Evolutionary conservation across 306 rosid species (phyloP).

Genomic region (Ziziphus jujuba): DNA sequence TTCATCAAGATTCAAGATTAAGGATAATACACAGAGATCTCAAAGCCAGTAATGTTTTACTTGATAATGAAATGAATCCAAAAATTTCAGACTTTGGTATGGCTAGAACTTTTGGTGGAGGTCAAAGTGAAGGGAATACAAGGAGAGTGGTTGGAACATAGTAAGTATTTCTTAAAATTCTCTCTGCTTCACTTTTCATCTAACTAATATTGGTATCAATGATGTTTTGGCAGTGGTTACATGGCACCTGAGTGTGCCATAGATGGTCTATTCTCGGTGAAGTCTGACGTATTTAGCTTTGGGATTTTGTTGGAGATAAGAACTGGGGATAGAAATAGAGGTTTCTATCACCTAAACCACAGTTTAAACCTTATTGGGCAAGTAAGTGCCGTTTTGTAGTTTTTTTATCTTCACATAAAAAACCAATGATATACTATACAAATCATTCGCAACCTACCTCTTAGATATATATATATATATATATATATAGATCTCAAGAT

Average conservation of each 20-base stretch:
- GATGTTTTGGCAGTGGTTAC: constrained; percentile 37
- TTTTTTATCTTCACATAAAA: no score
- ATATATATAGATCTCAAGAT: no score
- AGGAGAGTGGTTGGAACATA: constrained; percentile 47
- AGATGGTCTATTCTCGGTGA: constrained; percentile 48
- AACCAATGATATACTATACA: no score
- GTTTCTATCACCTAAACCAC: constrained; percentile 14
- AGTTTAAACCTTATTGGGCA: no score
- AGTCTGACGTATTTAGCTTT: constrained; percentile 40
- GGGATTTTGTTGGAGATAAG: constrained; percentile 35
- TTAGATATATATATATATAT: no score
- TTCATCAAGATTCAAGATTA: constrained; percentile 57
- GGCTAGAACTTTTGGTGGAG: constrained; percentile 47
- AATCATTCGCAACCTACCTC: no score
- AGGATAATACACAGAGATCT: constrained; percentile 51
- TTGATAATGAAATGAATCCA: constrained; percentile 42
- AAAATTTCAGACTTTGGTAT: constrained; percentile 63
- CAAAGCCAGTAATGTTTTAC: constrained; percentile 51
- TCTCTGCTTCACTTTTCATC: background rate
- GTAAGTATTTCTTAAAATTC: constrained; percentile 25
- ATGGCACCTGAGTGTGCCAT: constrained; percentile 62
- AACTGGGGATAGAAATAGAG: constrained; percentile 32
- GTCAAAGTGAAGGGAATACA: constrained; percentile 36
- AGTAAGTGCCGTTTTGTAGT: no score
- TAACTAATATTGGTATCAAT: no score